Percentiles rank a stretch among this genome's conserved stretches.
phyloP scores from a whole-genome alignment of 2,329 filamentous ascomycete species.

The Rutstroemia sp. region DNA sequence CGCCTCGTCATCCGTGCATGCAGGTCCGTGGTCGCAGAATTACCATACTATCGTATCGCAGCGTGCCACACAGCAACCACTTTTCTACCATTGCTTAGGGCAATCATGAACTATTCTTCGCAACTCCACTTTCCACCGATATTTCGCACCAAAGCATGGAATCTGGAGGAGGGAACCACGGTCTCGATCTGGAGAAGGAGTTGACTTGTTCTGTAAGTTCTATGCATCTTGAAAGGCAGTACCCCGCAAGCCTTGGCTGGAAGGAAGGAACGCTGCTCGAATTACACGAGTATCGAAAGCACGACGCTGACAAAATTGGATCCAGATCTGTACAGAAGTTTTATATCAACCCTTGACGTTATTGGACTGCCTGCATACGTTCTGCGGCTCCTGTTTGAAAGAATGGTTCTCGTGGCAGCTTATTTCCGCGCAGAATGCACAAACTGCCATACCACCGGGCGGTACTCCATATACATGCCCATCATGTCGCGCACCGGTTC shows the following conservation, averaged over 20 bases:
- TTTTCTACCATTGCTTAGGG: conserved; percentile 7
- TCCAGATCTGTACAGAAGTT: conserved; percentile 90
- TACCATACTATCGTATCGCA: background rate
- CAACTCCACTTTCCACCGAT: conserved; percentile 3
- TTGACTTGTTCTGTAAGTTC: conserved; percentile 82
- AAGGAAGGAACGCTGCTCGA: background rate
- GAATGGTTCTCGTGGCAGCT: conserved; percentile 86
- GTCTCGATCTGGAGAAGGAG: conserved; percentile 80
- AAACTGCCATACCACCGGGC: conserved; percentile 18
- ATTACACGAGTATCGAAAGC: background rate
- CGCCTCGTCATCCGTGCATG: background rate
- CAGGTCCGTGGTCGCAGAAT: background rate
- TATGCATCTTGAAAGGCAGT: background rate
- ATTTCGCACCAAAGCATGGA: conserved; percentile 5
- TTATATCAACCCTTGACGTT: conserved; percentile 86
- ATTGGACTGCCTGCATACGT: conserved; percentile 90
- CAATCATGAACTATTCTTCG: conserved; percentile 9
- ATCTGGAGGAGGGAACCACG: conserved; percentile 43
- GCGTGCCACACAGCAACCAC: conserved; percentile 4
- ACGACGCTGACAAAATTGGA: background rate
- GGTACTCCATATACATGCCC: conserved; percentile 70
- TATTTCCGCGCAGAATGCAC: conserved; percentile 20
- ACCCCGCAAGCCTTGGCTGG: background rate
- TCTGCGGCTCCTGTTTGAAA: conserved; percentile 90
- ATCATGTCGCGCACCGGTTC: conserved; percentile 79